Percentiles rank a stretch among this genome's conserved stretches.
Conservation (phyloP, 176 grass and related monocot genomes). For the Juncus inflexus region DNA sequence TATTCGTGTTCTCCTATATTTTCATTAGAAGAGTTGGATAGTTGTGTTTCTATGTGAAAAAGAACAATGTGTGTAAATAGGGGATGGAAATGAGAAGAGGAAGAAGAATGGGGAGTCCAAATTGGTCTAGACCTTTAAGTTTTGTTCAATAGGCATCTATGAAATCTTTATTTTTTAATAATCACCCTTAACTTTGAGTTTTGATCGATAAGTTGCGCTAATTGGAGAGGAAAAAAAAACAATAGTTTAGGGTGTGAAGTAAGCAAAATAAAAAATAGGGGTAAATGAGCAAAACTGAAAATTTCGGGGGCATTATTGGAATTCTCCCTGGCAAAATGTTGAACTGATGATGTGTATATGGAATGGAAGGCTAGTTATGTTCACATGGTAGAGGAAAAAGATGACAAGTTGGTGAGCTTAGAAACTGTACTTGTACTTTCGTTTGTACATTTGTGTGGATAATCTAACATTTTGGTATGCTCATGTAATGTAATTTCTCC, state of each 20-base stretch:
- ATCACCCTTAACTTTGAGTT: background rate
- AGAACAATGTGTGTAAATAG: background rate
- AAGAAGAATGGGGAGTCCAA: background rate
- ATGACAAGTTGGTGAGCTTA: conserved; percentile 18
- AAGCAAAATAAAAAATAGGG: background rate
- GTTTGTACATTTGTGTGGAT: conserved; percentile 1
- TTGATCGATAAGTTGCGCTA: background rate
- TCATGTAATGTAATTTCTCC: conserved; percentile 3
- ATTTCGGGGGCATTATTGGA: background rate
- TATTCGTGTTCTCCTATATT: conserved; percentile 52
- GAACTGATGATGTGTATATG: conserved; percentile 24
- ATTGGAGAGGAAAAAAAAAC: background rate
- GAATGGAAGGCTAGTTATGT: background rate
- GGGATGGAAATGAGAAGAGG: conserved; percentile 10
- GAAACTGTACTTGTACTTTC: conserved; percentile 13
- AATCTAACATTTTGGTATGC: conserved; percentile 1
- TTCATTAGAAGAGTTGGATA: conserved; percentile 45
- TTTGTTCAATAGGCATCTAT: background rate
- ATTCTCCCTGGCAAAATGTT: background rate
- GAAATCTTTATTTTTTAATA: background rate
- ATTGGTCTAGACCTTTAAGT: background rate
- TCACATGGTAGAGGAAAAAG: conserved; percentile 15
- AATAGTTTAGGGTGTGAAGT: background rate
- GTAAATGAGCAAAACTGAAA: background rate
- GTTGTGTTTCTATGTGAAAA: background rate